Percentiles rank a stretch among this genome's conserved stretches.
phyloP scores from a whole-genome alignment of 345 rosid genomes.

The Eucalyptus cloeziana region DNA sequence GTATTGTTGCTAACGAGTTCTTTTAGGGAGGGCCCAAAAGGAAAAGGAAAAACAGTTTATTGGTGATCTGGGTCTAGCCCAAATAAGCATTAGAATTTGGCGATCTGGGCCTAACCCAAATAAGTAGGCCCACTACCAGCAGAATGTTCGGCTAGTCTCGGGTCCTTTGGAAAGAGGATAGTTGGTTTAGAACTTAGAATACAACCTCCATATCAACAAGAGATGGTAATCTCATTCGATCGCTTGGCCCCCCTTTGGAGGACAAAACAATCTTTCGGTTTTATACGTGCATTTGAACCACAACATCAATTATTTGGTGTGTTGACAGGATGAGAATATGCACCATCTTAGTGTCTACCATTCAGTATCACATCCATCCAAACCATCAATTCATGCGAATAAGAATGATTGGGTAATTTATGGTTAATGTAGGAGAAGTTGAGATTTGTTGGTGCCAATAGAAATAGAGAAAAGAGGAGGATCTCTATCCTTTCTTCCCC shows the following conservation, averaged over 20 bases:
- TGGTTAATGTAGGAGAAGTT: not conserved
- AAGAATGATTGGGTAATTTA: not conserved
- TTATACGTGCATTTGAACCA: not conserved
- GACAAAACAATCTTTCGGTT: not conserved
- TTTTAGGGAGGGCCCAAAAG: not conserved
- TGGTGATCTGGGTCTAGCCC: not conserved
- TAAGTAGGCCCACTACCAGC: not conserved
- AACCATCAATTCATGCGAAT: not conserved
- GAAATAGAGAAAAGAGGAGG: not conserved
- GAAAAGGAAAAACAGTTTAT: not conserved
- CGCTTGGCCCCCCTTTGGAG: not conserved
- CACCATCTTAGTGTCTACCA: not conserved
- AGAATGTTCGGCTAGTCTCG: not conserved
- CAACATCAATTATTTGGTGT: not conserved
- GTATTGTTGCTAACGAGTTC: not conserved
- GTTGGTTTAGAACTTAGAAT: not conserved
- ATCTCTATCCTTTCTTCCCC: not conserved
- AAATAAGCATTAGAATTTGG: not conserved
- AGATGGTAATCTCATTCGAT: not conserved
- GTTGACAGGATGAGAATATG: not conserved
- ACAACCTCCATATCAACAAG: not conserved
- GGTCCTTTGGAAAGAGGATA: not conserved
- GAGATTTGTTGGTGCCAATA: not conserved
- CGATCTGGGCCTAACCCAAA: not conserved
- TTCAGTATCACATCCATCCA: not conserved